phyloP scores from a whole-genome alignment of 306 rosid genomes.

The Comarum palustre region DNA sequence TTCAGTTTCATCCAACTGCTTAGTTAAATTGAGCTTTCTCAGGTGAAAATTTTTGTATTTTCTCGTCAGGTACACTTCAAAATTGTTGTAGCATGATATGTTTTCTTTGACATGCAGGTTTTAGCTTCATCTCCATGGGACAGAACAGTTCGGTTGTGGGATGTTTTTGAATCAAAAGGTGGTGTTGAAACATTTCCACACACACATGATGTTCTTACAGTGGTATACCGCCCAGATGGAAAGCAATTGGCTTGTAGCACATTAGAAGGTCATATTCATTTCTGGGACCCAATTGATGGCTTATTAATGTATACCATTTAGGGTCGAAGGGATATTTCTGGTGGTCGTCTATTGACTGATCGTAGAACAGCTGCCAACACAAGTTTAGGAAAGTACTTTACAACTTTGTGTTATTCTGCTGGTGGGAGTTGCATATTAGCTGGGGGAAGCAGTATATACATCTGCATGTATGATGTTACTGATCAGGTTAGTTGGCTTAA shows the following conservation, averaged over 20 bases:
- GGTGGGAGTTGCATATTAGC: constrained; percentile 94
- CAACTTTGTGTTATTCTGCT: constrained; percentile 85
- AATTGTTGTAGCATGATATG: constrained; percentile 11
- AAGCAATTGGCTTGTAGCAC: constrained; percentile 94
- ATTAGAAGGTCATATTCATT: constrained; percentile 90
- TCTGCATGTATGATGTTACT: constrained; percentile 91
- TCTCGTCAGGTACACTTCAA: neutral
- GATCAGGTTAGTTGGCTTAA: constrained; percentile 71
- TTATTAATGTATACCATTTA: constrained; percentile 76
- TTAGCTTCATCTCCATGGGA: constrained; percentile 96
- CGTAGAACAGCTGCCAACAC: constrained; percentile 84
- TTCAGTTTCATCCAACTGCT: neutral
- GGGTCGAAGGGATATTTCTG: constrained; percentile 89
- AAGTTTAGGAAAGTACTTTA: constrained; percentile 79
- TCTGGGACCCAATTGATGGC: constrained; percentile 96
- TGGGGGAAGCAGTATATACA: constrained; percentile 81
- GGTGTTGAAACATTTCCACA: constrained; percentile 87
- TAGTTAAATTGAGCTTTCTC: neutral
- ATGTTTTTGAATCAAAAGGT: constrained; percentile 84
- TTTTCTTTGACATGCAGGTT: constrained; percentile 45
- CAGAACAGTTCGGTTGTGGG: constrained; percentile 89
- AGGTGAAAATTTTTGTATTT: neutral
- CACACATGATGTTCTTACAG: constrained; percentile 82
- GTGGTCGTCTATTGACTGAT: constrained; percentile 93
- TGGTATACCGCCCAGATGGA: constrained; percentile 94